A percentile compares a stretch with the other conserved stretches of the same genome.
phyloP scores from a whole-genome alignment of 495 filamentous ascomycete species.

The Hypomontagnella submonticulosa region DNA sequence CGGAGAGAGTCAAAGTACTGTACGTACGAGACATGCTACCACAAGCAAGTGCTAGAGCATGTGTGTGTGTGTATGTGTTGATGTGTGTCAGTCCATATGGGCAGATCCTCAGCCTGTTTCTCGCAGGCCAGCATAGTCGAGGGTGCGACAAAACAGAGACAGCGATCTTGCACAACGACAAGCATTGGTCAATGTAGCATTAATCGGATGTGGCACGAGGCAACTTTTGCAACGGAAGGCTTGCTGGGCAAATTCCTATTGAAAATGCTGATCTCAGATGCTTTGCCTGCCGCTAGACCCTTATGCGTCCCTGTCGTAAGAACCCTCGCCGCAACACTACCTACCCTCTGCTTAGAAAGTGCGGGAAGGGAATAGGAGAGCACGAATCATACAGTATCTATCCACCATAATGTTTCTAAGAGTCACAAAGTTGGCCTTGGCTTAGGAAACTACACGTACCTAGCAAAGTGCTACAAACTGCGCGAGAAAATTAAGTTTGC shows the following conservation, averaged over 20 bases:
- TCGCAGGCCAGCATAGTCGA: conserved; percentile 29
- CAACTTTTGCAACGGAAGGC: conserved; percentile 44
- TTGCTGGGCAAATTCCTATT: conserved; percentile 38
- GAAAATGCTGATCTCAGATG: conserved; percentile 27
- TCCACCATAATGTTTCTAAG: conserved; percentile 24
- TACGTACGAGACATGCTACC: conserved; percentile 21
- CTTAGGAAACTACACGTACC: conserved; percentile 5
- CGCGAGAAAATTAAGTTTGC: conserved; percentile 13
- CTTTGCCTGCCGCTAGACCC: conserved; percentile 28
- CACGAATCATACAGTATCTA: conserved; percentile 27
- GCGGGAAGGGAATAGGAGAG: conserved; percentile 18
- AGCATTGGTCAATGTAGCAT: conserved; percentile 44
- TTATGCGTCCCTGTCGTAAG: conserved; percentile 33
- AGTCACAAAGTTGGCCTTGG: conserved; percentile 20
- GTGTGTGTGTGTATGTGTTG: background rate
- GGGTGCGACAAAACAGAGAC: conserved; percentile 45
- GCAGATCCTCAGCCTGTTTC: conserved; percentile 37
- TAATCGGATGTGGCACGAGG: conserved; percentile 42
- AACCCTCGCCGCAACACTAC: conserved; percentile 12
- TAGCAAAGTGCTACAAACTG: conserved; percentile 17
- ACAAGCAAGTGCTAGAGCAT: conserved; percentile 8
- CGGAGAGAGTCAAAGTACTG: conserved; percentile 11
- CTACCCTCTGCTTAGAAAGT: background rate
- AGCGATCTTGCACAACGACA: conserved; percentile 35
- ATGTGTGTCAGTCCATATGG: conserved; percentile 38